A percentile compares a stretch with the other conserved stretches of the same genome.
These are phyloP conservation scores for Pouteria glomerata DNA, from an alignment of 148 eudicot species.

Conservation along the genomic window DNA sequence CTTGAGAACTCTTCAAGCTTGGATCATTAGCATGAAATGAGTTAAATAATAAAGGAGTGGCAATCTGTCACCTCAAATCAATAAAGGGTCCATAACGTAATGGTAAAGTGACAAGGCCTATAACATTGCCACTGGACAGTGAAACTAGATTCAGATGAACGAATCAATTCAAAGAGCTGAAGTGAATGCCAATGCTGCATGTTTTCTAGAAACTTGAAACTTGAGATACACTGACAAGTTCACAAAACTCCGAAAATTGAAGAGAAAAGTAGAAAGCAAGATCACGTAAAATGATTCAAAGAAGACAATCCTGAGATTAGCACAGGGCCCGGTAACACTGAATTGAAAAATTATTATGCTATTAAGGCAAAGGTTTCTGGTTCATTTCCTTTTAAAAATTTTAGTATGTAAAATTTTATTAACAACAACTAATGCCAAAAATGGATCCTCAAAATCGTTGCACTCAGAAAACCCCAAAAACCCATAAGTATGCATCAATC, in stretches of 20 bases:
- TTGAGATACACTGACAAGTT: not conserved
- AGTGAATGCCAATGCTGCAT: not conserved
- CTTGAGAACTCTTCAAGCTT: constrained; percentile 71
- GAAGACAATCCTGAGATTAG: not conserved
- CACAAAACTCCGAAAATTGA: too few relatives aligned
- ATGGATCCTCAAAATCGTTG: too few relatives aligned
- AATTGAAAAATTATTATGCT: not conserved
- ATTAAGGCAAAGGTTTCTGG: not conserved
- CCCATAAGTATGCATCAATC: too few relatives aligned
- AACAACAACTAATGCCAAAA: not conserved
- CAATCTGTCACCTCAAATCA: not conserved
- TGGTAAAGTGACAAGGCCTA: not conserved
- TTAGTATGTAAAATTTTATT: not conserved
- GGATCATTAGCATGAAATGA: constrained; percentile 54
- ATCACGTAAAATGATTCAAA: not conserved
- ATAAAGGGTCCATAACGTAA: not conserved
- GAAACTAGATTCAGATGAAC: not conserved
- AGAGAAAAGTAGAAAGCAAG: not conserved
- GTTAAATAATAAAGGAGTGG: not conserved
- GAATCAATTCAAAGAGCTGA: not conserved
- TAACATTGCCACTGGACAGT: not conserved
- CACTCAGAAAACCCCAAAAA: too few relatives aligned
- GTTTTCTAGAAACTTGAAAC: not conserved
- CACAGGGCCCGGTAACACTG: not conserved
- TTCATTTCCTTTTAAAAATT: not conserved